Base-by-base conservation (phyloP, 2,329 filamentous ascomycete species). In the Phaeosphaeriaceae sp. region DNA sequence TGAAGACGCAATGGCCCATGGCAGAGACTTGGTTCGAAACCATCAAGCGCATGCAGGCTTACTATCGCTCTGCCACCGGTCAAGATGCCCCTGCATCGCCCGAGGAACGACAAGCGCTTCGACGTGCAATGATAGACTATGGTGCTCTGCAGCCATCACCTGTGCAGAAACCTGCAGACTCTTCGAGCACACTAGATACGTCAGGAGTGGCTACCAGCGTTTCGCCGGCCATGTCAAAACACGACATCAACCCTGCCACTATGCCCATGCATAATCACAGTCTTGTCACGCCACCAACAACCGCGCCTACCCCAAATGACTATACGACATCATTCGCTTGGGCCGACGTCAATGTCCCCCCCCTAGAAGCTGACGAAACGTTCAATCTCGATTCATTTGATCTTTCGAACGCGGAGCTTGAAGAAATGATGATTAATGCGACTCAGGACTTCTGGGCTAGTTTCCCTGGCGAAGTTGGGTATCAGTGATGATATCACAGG, bases 1-100 rank as follows among this genome's bases (percentile, higher is more conserved):
- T 79, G 76, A 77, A 75, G 57, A 75, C 66, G 9, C 74, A 77
- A 47, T 79, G 77, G 77, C 77, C 77, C 0, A 79, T 79, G 77
- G 75, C 76, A 7, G 73, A 73, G 24, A 77, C 75, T 51, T 79
- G 77, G 76, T 78, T 76, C 31, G 76, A 79, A 42, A 79, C 77
- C 1, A 78, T 79, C 62, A 78, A 78, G 54, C 76, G 76, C 57
- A 79, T 79, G 77, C 76, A 78, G 48, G 76, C 72, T 0, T 79
- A 77, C 61, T 79, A 79, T 56, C 71, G 73, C 47, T 75, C 73
- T 9, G 66, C 74, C 1, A 65, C 70, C 6, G 72, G 71, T 2
- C 74, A 78, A 56, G 76, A 72, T 22, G 71, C 62, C 0, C 68
- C 74, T 1, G 74, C 76, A 9, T 76, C 73, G 2, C 75, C 71